These are phyloP conservation scores for Diaporthe ampelina DNA, from an alignment of 2,329 filamentous ascomycete genomes.

Conservation along the genomic window DNA sequence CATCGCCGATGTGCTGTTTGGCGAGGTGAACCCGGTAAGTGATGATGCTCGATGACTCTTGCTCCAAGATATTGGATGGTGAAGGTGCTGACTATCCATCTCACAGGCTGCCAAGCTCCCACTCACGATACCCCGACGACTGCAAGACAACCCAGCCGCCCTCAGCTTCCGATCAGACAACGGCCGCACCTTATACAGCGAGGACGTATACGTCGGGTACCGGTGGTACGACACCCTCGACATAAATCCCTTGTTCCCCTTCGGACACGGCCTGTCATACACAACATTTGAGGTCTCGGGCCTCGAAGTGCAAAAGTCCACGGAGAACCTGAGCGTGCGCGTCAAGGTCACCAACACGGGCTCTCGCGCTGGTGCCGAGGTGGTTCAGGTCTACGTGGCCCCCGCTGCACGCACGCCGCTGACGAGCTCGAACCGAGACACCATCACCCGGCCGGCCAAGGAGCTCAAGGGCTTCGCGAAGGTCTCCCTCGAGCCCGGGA, in stretches of 20 bases:
- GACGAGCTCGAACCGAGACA: conserved; percentile 42
- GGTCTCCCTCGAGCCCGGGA: conserved; percentile 53
- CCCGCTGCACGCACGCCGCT: conserved; percentile 44
- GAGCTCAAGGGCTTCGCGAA: conserved; percentile 61
- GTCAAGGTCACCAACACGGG: conserved; percentile 62
- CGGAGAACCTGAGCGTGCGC: conserved; percentile 23
- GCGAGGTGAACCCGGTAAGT: conserved; percentile 59
- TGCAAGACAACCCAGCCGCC: conserved; percentile 81
- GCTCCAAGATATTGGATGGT: background rate
- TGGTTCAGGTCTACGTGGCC: conserved; percentile 51
- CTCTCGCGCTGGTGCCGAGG: conserved; percentile 46
- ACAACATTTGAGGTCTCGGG: conserved; percentile 71
- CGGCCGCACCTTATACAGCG: conserved; percentile 80
- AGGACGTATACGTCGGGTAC: conserved; percentile 87
- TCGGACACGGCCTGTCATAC: conserved; percentile 85
- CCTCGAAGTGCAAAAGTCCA: conserved; percentile 4
- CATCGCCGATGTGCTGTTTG: conserved; percentile 62
- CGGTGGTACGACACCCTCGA: conserved; percentile 82
- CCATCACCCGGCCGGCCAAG: conserved; percentile 54
- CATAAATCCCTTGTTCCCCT: conserved; percentile 77
- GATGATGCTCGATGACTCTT: background rate
- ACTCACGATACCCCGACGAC: conserved; percentile 76
- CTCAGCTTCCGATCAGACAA: conserved; percentile 81
- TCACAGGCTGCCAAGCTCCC: conserved; percentile 77
- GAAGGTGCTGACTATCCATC: background rate